These are phyloP conservation scores for Solanum piurae DNA, from an alignment of 257 asterid genomes.

Conservation along the genomic window DNA sequence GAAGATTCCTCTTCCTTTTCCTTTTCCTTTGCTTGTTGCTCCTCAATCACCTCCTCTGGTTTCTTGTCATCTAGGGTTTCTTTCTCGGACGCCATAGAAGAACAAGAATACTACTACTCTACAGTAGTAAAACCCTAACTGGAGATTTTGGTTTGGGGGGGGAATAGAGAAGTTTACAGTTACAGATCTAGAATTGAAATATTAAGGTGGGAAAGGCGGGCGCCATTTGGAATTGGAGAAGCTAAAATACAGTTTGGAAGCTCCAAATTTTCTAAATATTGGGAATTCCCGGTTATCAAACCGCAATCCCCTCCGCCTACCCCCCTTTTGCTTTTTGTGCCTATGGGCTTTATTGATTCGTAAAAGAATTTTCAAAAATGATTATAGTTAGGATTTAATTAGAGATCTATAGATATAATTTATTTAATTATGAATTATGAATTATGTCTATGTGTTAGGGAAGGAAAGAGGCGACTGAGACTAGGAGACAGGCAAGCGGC, in stretches of 20 bases:
- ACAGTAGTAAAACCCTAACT: background rate
- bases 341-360: background rate
- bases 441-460: no score
- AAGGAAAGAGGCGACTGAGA: no score
- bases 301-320: background rate
- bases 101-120: background rate
- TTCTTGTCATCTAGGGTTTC: conserved; percentile 23
- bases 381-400: no score
- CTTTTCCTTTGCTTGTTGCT: background rate
- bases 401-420: no score
- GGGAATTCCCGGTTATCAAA: background rate
- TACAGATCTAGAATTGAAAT: background rate
- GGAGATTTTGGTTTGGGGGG: background rate
- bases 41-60: conserved; percentile 10
- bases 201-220: background rate
- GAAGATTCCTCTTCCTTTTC: background rate
- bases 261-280: background rate
- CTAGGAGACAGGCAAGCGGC: no score
- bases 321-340: background rate
- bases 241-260: background rate
- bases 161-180: background rate
- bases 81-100: conserved; percentile 35
- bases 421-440: no score
- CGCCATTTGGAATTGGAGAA: background rate
- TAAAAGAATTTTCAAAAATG: no score